phyloP scores from a whole-genome alignment of 2,329 filamentous ascomycete genomes.

The Trichoderma sp. region DNA sequence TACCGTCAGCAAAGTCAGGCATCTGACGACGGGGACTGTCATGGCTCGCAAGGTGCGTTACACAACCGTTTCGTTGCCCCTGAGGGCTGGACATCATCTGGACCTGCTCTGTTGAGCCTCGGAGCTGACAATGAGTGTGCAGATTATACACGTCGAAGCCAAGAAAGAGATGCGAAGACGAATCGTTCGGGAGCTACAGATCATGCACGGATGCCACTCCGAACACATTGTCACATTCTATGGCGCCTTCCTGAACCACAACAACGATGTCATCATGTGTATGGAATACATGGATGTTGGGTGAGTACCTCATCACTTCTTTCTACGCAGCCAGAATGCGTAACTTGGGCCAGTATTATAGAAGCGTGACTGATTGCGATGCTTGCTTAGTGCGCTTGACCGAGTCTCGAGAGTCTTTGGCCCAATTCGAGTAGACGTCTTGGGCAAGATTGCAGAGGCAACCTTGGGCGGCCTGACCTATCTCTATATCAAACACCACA shows the following conservation, averaged over 20 bases:
- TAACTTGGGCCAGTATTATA: neutral
- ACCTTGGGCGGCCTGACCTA: constrained; percentile 92
- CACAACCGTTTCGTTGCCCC: neutral
- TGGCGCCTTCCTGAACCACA: constrained; percentile 93
- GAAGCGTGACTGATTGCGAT: neutral
- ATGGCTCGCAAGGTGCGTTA: constrained; percentile 93
- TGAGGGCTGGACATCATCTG: neutral
- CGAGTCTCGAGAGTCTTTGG: constrained; percentile 93
- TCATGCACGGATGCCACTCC: constrained; percentile 97
- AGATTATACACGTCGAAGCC: constrained; percentile 98
- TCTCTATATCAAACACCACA: constrained; percentile 91
- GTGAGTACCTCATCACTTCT: constrained; percentile 62
- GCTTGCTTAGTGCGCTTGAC: constrained; percentile 73
- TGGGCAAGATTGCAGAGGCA: constrained; percentile 96
- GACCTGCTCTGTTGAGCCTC: constrained; percentile 23
- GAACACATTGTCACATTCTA: constrained; percentile 98
- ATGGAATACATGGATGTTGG: constrained; percentile 99
- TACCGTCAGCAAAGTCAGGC: constrained; percentile 96
- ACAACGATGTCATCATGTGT: constrained; percentile 98
- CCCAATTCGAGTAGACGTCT: constrained; percentile 90
- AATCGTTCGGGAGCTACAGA: constrained; percentile 94
- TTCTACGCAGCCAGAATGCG: neutral
- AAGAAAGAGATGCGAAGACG: constrained; percentile 97
- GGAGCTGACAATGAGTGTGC: constrained; percentile 25
- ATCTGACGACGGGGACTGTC: constrained; percentile 89